Conservation (phyloP, 768 basidiomycete species). For the Zangia roseola region DNA sequence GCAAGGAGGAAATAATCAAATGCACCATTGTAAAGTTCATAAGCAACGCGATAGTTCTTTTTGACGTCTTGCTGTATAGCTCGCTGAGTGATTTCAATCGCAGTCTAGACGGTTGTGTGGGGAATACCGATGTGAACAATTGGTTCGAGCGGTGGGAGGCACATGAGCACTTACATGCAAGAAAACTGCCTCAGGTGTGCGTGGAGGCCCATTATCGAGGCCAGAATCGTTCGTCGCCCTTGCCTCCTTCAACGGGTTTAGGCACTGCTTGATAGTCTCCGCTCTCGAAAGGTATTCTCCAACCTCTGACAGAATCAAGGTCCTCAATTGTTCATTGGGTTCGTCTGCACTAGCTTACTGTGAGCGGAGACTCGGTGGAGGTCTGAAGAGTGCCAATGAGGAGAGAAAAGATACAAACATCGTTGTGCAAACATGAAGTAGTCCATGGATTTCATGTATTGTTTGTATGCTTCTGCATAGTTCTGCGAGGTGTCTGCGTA, state of each 20-base stretch:
- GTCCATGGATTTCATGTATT: slow-evolving; percentile 90
- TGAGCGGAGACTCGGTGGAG: slow-evolving; percentile 3
- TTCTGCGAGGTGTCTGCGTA: slow-evolving; percentile 87
- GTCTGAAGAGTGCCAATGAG: too few relatives aligned
- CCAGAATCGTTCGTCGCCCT: not conserved
- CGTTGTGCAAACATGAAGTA: slow-evolving; percentile 97
- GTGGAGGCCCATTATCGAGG: slow-evolving; percentile 2
- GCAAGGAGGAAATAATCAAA: slow-evolving; percentile 98
- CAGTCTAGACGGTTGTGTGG: slow-evolving; percentile 45
- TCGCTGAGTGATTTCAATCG: slow-evolving; percentile 83
- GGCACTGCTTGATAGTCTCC: slow-evolving; percentile 83
- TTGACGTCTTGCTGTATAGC: slow-evolving; percentile 89
- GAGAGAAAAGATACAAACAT: slow-evolving; percentile 49
- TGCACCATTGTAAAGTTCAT: slow-evolving; percentile 88
- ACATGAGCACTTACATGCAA: slow-evolving; percentile 7
- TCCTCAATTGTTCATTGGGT: slow-evolving; percentile 88
- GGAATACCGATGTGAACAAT: not conserved
- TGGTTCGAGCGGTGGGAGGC: too few relatives aligned
- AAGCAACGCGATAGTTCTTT: slow-evolving; percentile 88
- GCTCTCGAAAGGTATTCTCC: slow-evolving; percentile 87
- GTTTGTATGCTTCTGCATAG: slow-evolving; percentile 91
- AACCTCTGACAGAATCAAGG: slow-evolving; percentile 81
- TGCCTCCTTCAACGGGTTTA: slow-evolving; percentile 31
- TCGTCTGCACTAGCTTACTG: slow-evolving; percentile 42
- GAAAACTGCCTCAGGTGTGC: slow-evolving; percentile 17